phyloP scores from a whole-genome alignment of 2,329 filamentous ascomycete genomes.

The Dryadomyces sulphureus region DNA sequence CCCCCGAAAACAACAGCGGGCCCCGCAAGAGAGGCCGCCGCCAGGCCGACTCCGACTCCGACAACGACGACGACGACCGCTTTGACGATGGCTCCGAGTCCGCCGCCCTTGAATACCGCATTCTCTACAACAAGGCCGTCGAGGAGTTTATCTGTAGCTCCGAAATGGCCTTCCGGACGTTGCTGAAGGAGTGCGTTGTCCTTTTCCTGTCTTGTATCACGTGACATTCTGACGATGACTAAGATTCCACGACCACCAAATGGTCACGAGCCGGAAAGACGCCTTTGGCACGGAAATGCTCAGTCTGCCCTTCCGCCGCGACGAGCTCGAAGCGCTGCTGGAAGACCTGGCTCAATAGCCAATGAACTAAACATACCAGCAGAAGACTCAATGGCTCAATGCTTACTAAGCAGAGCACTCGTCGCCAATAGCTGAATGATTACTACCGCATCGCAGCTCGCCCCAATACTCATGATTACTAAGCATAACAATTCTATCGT shows the following conservation, averaged over 20 bases:
- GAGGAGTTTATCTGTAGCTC: conserved; percentile 96
- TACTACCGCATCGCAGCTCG: too few species aligned
- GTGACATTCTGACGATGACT: conserved; percentile 16
- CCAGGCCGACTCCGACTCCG: conserved; percentile 63
- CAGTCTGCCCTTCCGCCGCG: conserved; percentile 69
- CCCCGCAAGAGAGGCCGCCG: conserved; percentile 33
- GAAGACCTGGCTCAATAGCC: conserved; percentile 48
- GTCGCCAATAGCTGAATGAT: too few species aligned
- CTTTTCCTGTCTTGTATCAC: conserved; percentile 2
- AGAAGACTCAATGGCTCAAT: too few species aligned
- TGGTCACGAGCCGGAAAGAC: conserved; percentile 84
- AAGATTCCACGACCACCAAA: conserved; percentile 92
- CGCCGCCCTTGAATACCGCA: conserved; percentile 73
- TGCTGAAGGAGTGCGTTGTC: conserved; percentile 68
- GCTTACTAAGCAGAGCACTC: too few species aligned
- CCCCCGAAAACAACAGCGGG: conserved; percentile 34
- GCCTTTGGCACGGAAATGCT: conserved; percentile 71
- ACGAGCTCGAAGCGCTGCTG: conserved; percentile 77
- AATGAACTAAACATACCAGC: too few species aligned
- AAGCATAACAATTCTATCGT: neutral
- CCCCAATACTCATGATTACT: neutral
- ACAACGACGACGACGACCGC: conserved; percentile 78
- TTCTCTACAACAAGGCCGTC: conserved; percentile 86
- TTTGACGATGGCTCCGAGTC: conserved; percentile 32
- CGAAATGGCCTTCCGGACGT: conserved; percentile 85